These are phyloP conservation scores for Penicillium griseofulvum DNA, from an alignment of 2,329 filamentous ascomycete genomes.

Conservation along the genomic window DNA sequence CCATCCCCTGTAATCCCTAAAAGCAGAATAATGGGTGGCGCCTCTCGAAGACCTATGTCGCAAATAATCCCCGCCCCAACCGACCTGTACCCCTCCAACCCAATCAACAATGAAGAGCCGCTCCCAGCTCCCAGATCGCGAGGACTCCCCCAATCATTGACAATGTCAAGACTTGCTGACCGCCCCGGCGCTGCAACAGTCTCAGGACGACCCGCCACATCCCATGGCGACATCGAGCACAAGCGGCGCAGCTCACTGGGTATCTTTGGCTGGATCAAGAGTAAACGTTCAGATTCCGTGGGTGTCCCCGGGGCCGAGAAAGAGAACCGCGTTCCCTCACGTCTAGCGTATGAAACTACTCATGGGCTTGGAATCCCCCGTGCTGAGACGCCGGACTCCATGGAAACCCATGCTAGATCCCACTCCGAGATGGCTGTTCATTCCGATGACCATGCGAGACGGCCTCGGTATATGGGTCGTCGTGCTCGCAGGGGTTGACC, in stretches of 20 bases:
- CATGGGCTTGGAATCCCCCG: slow-evolving; percentile 3
- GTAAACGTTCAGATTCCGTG: slow-evolving; percentile 23
- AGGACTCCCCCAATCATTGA: slow-evolving; percentile 29
- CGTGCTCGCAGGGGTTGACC: slow-evolving; percentile 24
- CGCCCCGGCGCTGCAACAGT: slow-evolving; percentile 18
- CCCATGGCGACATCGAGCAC: slow-evolving; percentile 33
- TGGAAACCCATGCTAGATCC: slow-evolving; percentile 12
- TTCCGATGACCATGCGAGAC: slow-evolving; percentile 21
- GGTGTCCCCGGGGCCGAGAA: slow-evolving; percentile 2
- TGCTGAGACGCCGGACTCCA: slow-evolving; percentile 14
- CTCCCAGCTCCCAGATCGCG: slow-evolving; percentile 2
- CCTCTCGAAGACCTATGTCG: slow-evolving; percentile 12
- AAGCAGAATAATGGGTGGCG: slow-evolving; percentile 20
- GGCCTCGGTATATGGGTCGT: slow-evolving; percentile 34
- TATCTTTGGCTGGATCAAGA: slow-evolving; percentile 44
- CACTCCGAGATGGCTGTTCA: slow-evolving; percentile 10
- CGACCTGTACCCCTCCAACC: slow-evolving; percentile 16
- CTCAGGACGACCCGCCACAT: slow-evolving; percentile 24
- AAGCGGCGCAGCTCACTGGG: slow-evolving; percentile 39
- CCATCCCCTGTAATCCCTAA: slow-evolving; percentile 37
- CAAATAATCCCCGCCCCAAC: slow-evolving; percentile 15
- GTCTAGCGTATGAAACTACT: slow-evolving; percentile 17
- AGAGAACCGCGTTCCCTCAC: slow-evolving; percentile 16
- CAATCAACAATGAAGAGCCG: slow-evolving; percentile 14
- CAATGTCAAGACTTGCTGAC: slow-evolving; percentile 18